These are phyloP conservation scores for Thuidium tamariscinum DNA, from an alignment of 225 moss, liverwort and hornwort genomes.

Conservation along the genomic window DNA sequence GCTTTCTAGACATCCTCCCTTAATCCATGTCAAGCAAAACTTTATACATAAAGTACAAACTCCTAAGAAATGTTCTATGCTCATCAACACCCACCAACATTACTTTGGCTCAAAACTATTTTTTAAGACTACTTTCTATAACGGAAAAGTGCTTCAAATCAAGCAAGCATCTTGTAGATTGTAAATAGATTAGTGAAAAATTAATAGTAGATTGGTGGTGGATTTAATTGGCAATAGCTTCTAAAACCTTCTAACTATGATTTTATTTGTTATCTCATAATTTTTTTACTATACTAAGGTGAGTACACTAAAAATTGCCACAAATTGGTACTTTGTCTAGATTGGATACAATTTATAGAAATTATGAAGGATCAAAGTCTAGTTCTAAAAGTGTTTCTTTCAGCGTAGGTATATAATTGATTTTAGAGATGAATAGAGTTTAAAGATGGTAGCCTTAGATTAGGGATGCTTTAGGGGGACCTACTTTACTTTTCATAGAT, in stretches of 20 bases:
- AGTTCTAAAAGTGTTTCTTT: no score
- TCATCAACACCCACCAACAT: not conserved
- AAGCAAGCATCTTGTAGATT: not conserved
- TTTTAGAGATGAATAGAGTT: no score
- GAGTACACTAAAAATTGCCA: no score
- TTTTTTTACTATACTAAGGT: not conserved
- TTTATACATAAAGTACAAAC: not conserved
- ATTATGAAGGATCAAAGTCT: no score
- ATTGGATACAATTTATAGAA: no score
- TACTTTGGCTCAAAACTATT: rapidly evolving
- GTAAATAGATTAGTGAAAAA: not conserved
- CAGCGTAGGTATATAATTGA: no score
- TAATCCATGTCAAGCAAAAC: no score
- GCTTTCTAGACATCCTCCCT: no score
- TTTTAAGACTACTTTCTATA: no score
- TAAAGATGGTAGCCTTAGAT: no score
- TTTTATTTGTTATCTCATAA: not conserved
- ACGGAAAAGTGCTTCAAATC: not conserved
- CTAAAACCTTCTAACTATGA: rapidly evolving
- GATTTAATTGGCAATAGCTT: not conserved
- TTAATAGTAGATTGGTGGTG: not conserved
- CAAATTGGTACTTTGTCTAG: no score
- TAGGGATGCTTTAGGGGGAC: no score
- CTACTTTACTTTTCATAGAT: not conserved
- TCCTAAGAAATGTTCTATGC: not conserved